Evolutionary conservation across 2,329 filamentous ascomycete species (phyloP), one percentile per base, ranked within the genome.

Genomic region (Microdochium paspali): DNA sequence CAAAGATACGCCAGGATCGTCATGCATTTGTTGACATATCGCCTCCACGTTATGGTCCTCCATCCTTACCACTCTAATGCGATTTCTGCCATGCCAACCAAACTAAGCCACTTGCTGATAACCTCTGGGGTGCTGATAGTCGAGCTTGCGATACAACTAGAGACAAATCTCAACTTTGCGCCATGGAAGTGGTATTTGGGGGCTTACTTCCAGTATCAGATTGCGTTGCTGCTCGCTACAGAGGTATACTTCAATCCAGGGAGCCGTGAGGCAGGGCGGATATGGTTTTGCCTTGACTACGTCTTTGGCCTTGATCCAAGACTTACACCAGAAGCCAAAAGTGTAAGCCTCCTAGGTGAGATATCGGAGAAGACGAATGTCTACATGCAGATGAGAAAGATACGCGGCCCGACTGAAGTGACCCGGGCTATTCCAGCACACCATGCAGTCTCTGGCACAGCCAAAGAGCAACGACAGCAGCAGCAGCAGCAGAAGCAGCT

Each of bases 191-290:
- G 86, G 86, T 89, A 88, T 54, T 58, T 69, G 12, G 83, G 84
- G 4, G 83, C 85, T 5, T 77, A 85, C 52, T 82, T 86, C 51
- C 85, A 88, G 59, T 87, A 83, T 60, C 85, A 89, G 57, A 74
- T 77, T 4, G 82, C 84, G 0, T 70, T 90, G 26, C 70, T 90
- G 1, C 68, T 90, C 21, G 71, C 87, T 6, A 76, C 79, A 21
- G 84, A 90, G 58, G 66, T 87, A 3, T 84, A 80, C 58, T 73
- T 75, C 44, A 71, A 73, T 35, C 77, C 80, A 0, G 66, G 73
- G 46, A 70, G 74, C 44, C 71, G 71, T 45, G 74, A 85, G 50
- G 79, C 80, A 2, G 73, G 77, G 23, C 75, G 84, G 9, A 84
- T 88, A 49, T 88, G 85, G 84, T 66, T 69, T 28, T 84, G 81